These are phyloP conservation scores for Lanmaoa pseudosensibilis DNA, from an alignment of 768 basidiomycete genomes.

Conservation along the genomic window DNA sequence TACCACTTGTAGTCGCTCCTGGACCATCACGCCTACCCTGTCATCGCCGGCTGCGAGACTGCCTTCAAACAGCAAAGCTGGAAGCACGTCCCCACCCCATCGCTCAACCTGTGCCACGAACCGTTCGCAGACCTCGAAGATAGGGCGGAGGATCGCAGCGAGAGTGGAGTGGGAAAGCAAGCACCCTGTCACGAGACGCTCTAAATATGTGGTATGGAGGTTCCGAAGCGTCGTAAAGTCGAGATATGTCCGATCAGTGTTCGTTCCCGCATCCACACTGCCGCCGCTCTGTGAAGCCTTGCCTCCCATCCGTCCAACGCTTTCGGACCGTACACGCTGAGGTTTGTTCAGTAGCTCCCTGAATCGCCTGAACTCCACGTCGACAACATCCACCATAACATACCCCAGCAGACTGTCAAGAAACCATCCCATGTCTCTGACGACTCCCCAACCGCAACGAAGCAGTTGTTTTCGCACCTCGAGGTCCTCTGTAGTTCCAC, in stretches of 20 bases:
- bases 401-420: conserved; percentile 81
- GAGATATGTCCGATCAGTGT: conserved; percentile 41
- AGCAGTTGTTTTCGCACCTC: conserved; percentile 63
- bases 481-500: conserved; percentile 73
- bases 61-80: conserved; percentile 80
- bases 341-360: conserved; percentile 52
- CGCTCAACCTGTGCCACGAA: conserved; percentile 88
- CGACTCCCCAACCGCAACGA: conserved; percentile 83
- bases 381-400: conserved; percentile 88
- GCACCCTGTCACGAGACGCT: conserved; percentile 76
- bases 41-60: conserved; percentile 56
- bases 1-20: conserved; percentile 65
- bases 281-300: conserved; percentile 6
- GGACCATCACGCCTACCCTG: conserved; percentile 69
- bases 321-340: conserved; percentile 22
- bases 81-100: conserved; percentile 90
- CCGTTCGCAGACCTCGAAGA: conserved; percentile 81
- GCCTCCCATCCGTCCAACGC: conserved; percentile 11
- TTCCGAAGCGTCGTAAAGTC: conserved; percentile 86
- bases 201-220: conserved; percentile 80
- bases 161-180: conserved; percentile 67
- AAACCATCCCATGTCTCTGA: conserved; percentile 90
- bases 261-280: conserved; percentile 20
- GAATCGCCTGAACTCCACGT: conserved; percentile 75
- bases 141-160: conserved; percentile 61